phyloP scores from a whole-genome alignment of 768 basidiomycete genomes.

The Pulveroboletus sp. region DNA sequence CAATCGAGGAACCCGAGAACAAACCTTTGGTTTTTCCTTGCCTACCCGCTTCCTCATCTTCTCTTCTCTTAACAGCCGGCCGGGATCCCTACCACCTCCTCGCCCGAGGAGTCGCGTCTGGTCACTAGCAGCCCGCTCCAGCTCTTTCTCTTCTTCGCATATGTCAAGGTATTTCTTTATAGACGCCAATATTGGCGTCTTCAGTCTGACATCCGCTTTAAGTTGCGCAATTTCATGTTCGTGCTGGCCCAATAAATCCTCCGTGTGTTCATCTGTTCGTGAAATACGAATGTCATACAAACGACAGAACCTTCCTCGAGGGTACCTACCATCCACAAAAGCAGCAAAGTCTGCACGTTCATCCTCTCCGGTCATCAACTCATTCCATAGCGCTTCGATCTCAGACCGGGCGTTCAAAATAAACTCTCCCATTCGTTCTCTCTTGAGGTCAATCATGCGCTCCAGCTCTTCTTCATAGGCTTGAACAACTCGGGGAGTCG shows the following conservation, averaged over 20 bases:
- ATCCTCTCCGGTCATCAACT: conserved; percentile 79
- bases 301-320: not conserved
- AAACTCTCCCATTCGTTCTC: conserved; percentile 83
- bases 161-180: conserved; percentile 91
- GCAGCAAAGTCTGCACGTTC: conserved; percentile 78
- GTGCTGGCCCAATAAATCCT: conserved; percentile 80
- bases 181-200: conserved; percentile 66
- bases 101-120: conserved; percentile 78
- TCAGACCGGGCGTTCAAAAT: conserved; percentile 77
- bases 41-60: conserved; percentile 94
- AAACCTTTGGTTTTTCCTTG: conserved; percentile 89
- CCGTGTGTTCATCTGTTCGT: conserved; percentile 72
- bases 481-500: conserved; percentile 66
- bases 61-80: conserved; percentile 85
- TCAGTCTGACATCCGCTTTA: conserved; percentile 76
- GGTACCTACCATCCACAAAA: conserved; percentile 69
- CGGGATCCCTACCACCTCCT: conserved; percentile 72
- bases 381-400: conserved; percentile 78
- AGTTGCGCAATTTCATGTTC: conserved; percentile 80
- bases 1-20: not conserved
- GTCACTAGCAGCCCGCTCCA: conserved; percentile 75
- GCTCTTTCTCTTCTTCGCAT: conserved; percentile 82
- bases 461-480: conserved; percentile 90
- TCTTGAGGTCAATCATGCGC: conserved; percentile 83
- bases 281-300: not conserved